Evolutionary conservation across 1,284 basidiomycete genomes (phyloP).

Genomic region (Boletellus deceptivus): DNA sequence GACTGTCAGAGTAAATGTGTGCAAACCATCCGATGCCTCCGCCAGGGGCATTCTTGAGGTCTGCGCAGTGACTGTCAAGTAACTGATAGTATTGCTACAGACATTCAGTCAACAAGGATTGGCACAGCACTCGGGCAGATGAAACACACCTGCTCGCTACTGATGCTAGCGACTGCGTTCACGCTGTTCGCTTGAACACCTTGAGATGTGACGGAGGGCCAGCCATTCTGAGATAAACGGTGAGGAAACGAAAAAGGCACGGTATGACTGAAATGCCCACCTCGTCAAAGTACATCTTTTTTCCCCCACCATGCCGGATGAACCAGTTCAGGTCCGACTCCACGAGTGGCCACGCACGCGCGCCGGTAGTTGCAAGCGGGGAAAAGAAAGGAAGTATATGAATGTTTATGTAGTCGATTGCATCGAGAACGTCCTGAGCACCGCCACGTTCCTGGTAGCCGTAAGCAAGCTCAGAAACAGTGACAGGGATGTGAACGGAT

Average conservation of each 20-base stretch:
- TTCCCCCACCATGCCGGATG: constrained; percentile 52
- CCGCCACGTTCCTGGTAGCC: constrained; percentile 53
- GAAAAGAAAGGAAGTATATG: constrained; percentile 77
- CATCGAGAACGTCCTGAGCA: constrained; percentile 56
- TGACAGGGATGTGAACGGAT: constrained; percentile 60
- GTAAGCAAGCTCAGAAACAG: constrained; percentile 52
- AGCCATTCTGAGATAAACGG: constrained; percentile 54
- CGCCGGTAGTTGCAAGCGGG: constrained; percentile 39
- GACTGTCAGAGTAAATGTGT: constrained; percentile 67
- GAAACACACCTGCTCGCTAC: constrained; percentile 51
- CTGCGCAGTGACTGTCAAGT: constrained; percentile 60
- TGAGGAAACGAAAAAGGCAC: background rate
- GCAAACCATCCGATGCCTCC: constrained; percentile 80
- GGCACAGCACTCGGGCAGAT: background rate
- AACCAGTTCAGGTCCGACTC: constrained; percentile 62
- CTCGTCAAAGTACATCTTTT: constrained; percentile 73
- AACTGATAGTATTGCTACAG: constrained; percentile 50
- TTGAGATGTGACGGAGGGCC: constrained; percentile 61
- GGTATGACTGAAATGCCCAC: constrained; percentile 31
- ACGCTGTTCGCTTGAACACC: constrained; percentile 58
- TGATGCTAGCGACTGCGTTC: constrained; percentile 52
- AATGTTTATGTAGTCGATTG: constrained; percentile 64
- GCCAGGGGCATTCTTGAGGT: constrained; percentile 55
- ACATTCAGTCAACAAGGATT: constrained; percentile 17
- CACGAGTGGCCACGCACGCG: constrained; percentile 58